Percentiles rank a stretch among this genome's conserved stretches.
phyloP scores from a whole-genome alignment of 768 basidiomycete genomes.

The Hortiboletus campestris region DNA sequence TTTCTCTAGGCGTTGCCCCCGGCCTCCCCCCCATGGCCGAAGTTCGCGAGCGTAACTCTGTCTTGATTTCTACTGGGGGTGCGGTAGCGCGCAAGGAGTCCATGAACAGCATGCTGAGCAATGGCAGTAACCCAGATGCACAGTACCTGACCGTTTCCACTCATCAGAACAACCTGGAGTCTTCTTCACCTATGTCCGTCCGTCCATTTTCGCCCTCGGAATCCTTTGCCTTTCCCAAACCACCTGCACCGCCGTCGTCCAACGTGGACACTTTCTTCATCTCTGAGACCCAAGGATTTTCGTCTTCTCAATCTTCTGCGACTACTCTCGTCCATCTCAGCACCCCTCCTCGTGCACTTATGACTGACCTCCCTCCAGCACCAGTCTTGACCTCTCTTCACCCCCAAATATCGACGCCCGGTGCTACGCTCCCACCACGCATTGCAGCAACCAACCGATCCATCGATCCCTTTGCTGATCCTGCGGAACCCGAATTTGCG shows the following conservation, averaged over 20 bases:
- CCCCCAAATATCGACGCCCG: conserved; percentile 2
- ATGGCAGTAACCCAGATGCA: conserved; percentile 33
- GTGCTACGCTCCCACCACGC: background rate
- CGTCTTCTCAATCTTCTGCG: conserved; percentile 14
- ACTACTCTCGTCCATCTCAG: conserved; percentile 18
- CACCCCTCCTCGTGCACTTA: conserved; percentile 16
- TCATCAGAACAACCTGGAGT: conserved; percentile 15
- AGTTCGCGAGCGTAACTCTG: conserved; percentile 39
- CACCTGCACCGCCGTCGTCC: conserved; percentile 35
- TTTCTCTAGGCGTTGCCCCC: conserved; percentile 26
- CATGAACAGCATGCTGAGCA: conserved; percentile 39
- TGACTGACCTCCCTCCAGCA: conserved; percentile 14
- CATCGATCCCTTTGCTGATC: conserved; percentile 37
- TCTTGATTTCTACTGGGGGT: conserved; percentile 24
- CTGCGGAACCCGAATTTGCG: conserved; percentile 31
- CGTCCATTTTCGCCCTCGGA: conserved; percentile 68
- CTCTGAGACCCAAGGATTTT: background rate
- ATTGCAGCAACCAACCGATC: conserved; percentile 11
- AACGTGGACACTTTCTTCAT: background rate
- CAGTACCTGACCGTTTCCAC: conserved; percentile 41
- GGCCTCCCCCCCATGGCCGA: conserved; percentile 56
- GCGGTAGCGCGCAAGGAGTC: conserved; percentile 35
- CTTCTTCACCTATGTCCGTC: conserved; percentile 56
- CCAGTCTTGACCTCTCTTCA: conserved; percentile 9
- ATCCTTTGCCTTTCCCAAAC: conserved; percentile 67